Percentiles rank a stretch among this genome's conserved stretches.
phyloP scores from a whole-genome alignment of 306 rosid genomes.

The Sophora flavescens region DNA sequence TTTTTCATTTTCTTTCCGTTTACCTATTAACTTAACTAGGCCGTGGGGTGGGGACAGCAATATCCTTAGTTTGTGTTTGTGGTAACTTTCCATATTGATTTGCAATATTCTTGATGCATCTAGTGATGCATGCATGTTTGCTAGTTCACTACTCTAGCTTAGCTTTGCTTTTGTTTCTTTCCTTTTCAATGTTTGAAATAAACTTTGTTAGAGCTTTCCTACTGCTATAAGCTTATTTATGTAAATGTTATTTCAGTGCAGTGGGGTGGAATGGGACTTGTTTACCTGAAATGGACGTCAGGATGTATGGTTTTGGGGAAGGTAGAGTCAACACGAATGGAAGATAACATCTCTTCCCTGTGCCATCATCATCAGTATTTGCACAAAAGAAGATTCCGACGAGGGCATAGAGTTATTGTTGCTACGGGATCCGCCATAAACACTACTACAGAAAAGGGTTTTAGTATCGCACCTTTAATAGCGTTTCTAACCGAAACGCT shows the following conservation, averaged over 20 bases:
- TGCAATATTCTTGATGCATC: neutral
- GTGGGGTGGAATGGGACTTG: constrained; percentile 26
- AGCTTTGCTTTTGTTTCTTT: no score
- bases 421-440: constrained; percentile 45
- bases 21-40: neutral
- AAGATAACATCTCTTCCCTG: constrained; percentile 25
- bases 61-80: neutral
- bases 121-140: neutral
- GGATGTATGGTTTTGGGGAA: constrained; percentile 38
- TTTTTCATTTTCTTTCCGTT: neutral
- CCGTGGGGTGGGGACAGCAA: neutral
- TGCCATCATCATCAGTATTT: neutral
- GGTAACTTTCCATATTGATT: constrained; percentile 21
- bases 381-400: constrained; percentile 17
- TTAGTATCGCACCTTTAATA: no score
- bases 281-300: constrained; percentile 20
- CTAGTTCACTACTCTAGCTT: no score
- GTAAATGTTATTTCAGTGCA: constrained; percentile 15
- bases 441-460: no score
- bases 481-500: no score
- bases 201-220: no score
- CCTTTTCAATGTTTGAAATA: no score
- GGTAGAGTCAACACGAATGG: constrained; percentile 13
- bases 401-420: constrained; percentile 39
- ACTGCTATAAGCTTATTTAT: neutral